A percentile compares a stretch with the other conserved stretches of the same genome.
These are phyloP conservation scores for Moesziomyces parantarcticus DNA, from an alignment of 1,284 basidiomycete genomes.

Conservation along the genomic window DNA sequence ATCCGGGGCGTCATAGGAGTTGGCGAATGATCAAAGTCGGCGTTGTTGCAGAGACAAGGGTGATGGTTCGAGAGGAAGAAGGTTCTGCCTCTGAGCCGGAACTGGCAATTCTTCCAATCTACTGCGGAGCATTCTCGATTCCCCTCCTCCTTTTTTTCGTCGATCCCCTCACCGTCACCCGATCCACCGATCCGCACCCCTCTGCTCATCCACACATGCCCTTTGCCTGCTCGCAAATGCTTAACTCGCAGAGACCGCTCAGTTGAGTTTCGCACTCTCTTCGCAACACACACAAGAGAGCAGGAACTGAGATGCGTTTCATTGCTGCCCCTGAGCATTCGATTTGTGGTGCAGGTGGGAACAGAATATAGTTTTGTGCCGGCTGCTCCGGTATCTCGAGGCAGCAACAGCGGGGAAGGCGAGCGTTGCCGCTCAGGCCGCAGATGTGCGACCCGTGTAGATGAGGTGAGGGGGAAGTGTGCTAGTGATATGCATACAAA, in stretches of 20 bases:
- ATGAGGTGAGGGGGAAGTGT: slow-evolving; percentile 20
- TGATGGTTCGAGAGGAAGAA: too few relatives aligned
- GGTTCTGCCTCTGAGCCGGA: too few relatives aligned
- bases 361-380: slow-evolving; percentile 34
- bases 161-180: not conserved
- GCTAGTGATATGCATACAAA: slow-evolving; percentile 44
- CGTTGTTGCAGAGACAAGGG: too few relatives aligned
- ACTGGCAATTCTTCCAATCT: not conserved
- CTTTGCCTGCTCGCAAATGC: too few relatives aligned
- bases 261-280: not conserved
- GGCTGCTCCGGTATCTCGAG: slow-evolving; percentile 1
- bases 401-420: slow-evolving; percentile 6
- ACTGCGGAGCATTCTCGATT: slow-evolving; percentile 26
- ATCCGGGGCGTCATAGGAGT: too few relatives aligned
- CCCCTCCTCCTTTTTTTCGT: slow-evolving; percentile 4
- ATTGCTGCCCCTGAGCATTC: slow-evolving; percentile 33
- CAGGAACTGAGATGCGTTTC: slow-evolving; percentile 31
- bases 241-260: too few relatives aligned
- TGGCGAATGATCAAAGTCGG: too few relatives aligned
- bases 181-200: not conserved
- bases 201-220: too few relatives aligned
- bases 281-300: not conserved
- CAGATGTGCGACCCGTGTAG: slow-evolving; percentile 10
- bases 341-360: slow-evolving; percentile 3
- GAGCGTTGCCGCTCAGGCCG: slow-evolving; percentile 1